phyloP scores from a whole-genome alignment of 805 yeast genomes.

The Scheffersomyces ergatensis region DNA sequence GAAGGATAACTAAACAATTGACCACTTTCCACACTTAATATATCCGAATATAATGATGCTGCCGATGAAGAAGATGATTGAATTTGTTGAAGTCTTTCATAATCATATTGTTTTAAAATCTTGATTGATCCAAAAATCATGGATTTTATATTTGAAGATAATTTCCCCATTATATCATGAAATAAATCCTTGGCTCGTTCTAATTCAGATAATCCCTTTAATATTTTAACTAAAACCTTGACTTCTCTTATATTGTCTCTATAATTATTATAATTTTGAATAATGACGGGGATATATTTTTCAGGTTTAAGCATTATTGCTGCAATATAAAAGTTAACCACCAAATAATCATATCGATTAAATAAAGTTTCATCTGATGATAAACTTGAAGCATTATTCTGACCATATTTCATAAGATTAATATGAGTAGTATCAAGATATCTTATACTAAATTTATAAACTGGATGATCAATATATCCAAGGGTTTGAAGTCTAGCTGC shows the following conservation, averaged over 20 bases:
- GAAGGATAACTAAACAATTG: neutral
- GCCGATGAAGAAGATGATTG: constrained; percentile 9
- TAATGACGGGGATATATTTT: constrained; percentile 22
- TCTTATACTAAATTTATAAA: constrained; percentile 25
- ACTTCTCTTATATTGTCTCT: constrained; percentile 23
- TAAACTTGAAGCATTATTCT: constrained; percentile 10
- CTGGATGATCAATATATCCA: constrained; percentile 18
- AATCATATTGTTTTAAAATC: constrained; percentile 19
- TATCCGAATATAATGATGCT: constrained; percentile 12
- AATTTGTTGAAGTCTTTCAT: constrained; percentile 4
- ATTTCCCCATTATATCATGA: constrained; percentile 17
- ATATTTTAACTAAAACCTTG: constrained; percentile 23
- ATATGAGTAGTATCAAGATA: constrained; percentile 30
- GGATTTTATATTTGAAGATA: constrained; percentile 21
- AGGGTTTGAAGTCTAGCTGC: constrained; percentile 26
- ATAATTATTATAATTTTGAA: constrained; percentile 18
- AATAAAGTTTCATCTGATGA: constrained; percentile 9
- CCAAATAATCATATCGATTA: constrained; percentile 18
- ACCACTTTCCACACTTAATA: constrained; percentile 1
- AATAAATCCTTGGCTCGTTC: constrained; percentile 18
- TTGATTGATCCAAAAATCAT: constrained; percentile 24
- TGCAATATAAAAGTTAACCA: constrained; percentile 29
- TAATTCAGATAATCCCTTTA: constrained; percentile 28
- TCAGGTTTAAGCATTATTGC: constrained; percentile 35
- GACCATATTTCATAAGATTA: constrained; percentile 15